These are phyloP conservation scores for Aspergillus fumigatus DNA, from an alignment of 2,329 filamentous ascomycete species.

Conservation along the genomic window DNA sequence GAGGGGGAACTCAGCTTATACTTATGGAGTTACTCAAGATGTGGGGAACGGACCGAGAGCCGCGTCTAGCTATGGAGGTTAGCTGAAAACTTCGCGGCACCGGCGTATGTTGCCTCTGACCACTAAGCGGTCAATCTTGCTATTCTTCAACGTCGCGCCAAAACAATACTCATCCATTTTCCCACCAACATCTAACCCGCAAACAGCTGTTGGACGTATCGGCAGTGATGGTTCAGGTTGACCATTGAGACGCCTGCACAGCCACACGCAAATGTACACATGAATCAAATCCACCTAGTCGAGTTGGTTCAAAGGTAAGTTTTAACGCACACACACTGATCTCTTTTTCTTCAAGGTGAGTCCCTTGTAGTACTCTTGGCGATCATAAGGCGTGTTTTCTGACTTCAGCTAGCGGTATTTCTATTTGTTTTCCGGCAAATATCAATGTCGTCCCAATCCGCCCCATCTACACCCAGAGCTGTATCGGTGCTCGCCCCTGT, in stretches of 20 bases:
- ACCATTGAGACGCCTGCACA: background rate
- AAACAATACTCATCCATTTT: conserved; percentile 13
- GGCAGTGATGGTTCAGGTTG: conserved; percentile 6
- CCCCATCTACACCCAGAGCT: conserved; percentile 41
- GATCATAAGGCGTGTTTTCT: background rate
- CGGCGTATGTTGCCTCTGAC: conserved; percentile 12
- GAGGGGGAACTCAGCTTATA: conserved; percentile 7
- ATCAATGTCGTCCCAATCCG: conserved; percentile 32
- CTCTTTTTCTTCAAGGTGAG: conserved; percentile 6
- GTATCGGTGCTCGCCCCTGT: conserved; percentile 23
- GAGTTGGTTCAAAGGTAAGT: conserved; percentile 8
- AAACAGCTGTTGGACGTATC: background rate
- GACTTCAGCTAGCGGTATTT: background rate
- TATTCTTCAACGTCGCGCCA: conserved; percentile 10
- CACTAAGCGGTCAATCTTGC: conserved; percentile 8
- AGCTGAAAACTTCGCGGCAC: conserved; percentile 17
- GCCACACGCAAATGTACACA: conserved; percentile 6
- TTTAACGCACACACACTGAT: background rate
- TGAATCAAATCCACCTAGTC: background rate
- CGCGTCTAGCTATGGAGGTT: conserved; percentile 1
- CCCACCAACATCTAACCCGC: background rate
- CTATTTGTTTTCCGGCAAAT: conserved; percentile 3
- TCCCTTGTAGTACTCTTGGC: background rate
- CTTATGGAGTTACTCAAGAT: background rate
- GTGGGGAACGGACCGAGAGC: conserved; percentile 12